Evolutionary conservation across 2,329 filamentous ascomycete genomes (phyloP), one percentile per base, ranked within the genome.

Genomic region (Cadophora sp.): DNA sequence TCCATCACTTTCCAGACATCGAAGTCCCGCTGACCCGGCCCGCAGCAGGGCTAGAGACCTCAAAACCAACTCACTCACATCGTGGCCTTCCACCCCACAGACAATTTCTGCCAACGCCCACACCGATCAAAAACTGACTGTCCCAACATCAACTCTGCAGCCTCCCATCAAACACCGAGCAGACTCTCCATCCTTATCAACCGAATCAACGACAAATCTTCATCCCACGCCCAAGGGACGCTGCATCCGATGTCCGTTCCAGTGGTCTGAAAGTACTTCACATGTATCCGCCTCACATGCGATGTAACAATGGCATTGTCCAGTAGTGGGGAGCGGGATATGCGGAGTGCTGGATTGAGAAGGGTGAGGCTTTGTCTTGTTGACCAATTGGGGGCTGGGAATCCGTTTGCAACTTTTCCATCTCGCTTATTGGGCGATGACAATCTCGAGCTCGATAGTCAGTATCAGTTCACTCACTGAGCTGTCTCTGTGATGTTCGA

Each of bases 401-500:
- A 19, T 55, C 27, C 51, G 51, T 55, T 55, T 55, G 51, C 26
- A 31, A 14, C 4, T 31, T 29, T 4, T 43, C 40, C 40, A 7
- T 55, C 19, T 31, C 51, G 51, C 51, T 55, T 55, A 31, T 55
- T 55, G 51, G 51, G 14, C 9, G 6, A 31, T 6, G 26, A 5
- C 43, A 9, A 19, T 1, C 26, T 16, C 26, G 12, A 26, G 4
- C 16, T 31, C 26, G 27, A 55, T 5, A 22, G 16, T 19, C 24
- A 27, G 51, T 14, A 53, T 31, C 27, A 67, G 59, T 79, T 77
- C n/a, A 59, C 9, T 48, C 9, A 22, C n/a, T 22, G n/a, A 48
- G 19, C 43, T 22, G 19, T 48, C 43, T 48, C n/a, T 48, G 43
- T 22, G 22, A 48, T 8, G 7, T 22, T 22, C n/a, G 22, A 43